Conservation (phyloP, 2,329 filamentous ascomycete species). For the Monilinia fructigena region DNA sequence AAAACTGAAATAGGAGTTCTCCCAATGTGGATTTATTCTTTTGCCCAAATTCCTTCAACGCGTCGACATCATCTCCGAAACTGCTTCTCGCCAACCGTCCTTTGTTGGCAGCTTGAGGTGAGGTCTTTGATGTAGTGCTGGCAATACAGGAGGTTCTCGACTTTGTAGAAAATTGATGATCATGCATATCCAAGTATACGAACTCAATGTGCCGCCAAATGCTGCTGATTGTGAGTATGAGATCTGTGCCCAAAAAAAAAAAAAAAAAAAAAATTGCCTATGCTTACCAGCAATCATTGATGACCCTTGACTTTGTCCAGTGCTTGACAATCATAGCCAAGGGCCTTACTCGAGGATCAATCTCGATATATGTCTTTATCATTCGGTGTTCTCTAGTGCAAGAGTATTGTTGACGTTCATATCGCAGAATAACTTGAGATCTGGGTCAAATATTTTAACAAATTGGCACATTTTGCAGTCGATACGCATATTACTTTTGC, state of each 20-base stretch:
- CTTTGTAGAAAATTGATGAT: slow-evolving; percentile 95
- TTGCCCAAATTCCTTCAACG: slow-evolving; percentile 69
- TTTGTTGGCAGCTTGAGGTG: slow-evolving; percentile 59
- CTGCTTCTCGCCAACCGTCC: slow-evolving; percentile 67
- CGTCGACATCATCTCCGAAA: slow-evolving; percentile 83
- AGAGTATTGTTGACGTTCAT: slow-evolving; percentile 99
- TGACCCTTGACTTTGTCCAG: slow-evolving; percentile 88
- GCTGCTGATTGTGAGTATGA: slow-evolving; percentile 51
- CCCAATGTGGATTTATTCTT: slow-evolving; percentile 81
- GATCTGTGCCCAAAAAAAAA: background rate
- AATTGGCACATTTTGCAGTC: slow-evolving; percentile 92
- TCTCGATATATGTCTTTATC: slow-evolving; percentile 95
- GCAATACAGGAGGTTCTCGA: slow-evolving; percentile 77
- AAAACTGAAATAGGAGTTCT: slow-evolving; percentile 90
- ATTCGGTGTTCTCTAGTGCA: slow-evolving; percentile 96
- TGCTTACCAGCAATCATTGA: slow-evolving; percentile 91
- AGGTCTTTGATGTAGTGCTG: slow-evolving; percentile 74
- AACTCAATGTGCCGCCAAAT: slow-evolving; percentile 90
- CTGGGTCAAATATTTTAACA: slow-evolving; percentile 97
- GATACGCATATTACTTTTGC: slow-evolving; percentile 93
- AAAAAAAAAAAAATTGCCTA: slow-evolving; percentile 41
- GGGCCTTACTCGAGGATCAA: slow-evolving; percentile 85
- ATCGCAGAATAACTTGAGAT: slow-evolving; percentile 84
- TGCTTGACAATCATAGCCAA: slow-evolving; percentile 97
- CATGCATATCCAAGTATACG: slow-evolving; percentile 99